Conservation (phyloP, 176 grass and related monocot species). For the Oryza rufipogon region DNA sequence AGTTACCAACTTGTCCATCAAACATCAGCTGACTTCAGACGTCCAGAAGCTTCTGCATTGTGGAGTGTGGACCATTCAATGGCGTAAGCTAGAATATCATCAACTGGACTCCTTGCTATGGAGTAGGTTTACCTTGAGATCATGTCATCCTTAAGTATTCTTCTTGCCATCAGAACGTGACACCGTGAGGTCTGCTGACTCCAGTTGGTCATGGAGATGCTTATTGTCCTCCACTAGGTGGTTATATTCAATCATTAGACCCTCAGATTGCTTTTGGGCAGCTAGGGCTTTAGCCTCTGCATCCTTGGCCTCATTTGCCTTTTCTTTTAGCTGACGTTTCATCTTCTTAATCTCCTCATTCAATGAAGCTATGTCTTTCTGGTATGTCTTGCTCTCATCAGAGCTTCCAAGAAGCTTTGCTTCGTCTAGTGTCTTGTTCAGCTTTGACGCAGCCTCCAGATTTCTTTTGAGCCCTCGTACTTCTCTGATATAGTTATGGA, state of each 20-base stretch:
- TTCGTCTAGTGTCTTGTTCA: constrained; percentile 59
- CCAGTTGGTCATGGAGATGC: constrained; percentile 51
- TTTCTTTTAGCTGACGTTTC: constrained; percentile 44
- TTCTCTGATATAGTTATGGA: constrained; percentile 85
- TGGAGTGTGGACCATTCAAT: constrained; percentile 4
- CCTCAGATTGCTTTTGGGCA: constrained; percentile 58
- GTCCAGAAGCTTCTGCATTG: background rate
- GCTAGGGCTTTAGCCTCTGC: constrained; percentile 43
- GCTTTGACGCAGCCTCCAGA: constrained; percentile 64
- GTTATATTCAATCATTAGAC: constrained; percentile 50
- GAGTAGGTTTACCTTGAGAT: constrained; percentile 18
- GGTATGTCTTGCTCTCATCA: constrained; percentile 33
- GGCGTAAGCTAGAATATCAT: background rate
- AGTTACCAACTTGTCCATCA: constrained; percentile 7
- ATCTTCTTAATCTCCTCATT: constrained; percentile 54
- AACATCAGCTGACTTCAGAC: background rate
- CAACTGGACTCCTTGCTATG: background rate
- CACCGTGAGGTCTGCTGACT: constrained; percentile 1
- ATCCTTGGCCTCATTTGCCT: constrained; percentile 42
- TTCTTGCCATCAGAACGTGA: constrained; percentile 51
- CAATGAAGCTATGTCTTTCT: constrained; percentile 40
- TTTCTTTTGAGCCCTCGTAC: constrained; percentile 64
- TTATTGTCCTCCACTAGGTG: constrained; percentile 67
- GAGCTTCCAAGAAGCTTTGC: constrained; percentile 29
- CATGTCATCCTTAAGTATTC: constrained; percentile 27